Evolutionary conservation across 495 filamentous ascomycete species (phyloP), one percentile per base, ranked within the genome.

Genomic region (Lophium mytilinum): DNA sequence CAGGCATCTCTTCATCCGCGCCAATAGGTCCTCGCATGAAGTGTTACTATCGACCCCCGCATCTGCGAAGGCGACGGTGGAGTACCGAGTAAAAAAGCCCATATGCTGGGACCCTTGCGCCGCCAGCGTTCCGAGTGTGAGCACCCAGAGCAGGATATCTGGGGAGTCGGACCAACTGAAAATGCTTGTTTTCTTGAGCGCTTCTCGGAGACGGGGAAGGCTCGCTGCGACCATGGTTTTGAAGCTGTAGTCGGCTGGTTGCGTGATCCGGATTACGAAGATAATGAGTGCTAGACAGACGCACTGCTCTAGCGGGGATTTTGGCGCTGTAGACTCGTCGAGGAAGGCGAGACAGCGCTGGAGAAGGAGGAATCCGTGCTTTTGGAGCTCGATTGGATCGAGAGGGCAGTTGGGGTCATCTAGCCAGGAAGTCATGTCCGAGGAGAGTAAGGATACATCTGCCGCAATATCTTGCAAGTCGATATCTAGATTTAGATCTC

Each of bases 331-430:
- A 48, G 43, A 17, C n/a, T 37, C 15, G 18, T 45, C 58, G 17
- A 57, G 60, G 57, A 57, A 64, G 52, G 55, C 55, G 30, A 64
- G 57, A 1, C 64, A 52, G 21, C 61, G 36, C 35, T 62, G 58
- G 35, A 58, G 39, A 42, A 67, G 50, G 14, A 64, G 46, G 18
- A 12, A 49, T 3, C 19, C 54, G 24, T 64, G 64, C 19, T 64
- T 67, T 21, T 67, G 64, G 6, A 64, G 52, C 14, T 61, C 64
- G 21, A 64, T 34, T 0, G 64, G 64, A 15, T 67, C 61, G 18
- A 67, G n/a, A 21, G 58, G 61, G 18, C 41, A 55, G 40, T 40
- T 47, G 10, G 37, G 51, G 18, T 67, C 61, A 9, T 62, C 52
- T 19, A 58, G 56, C 51, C 45, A 64, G 34, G 45, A 37, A 4